Base-by-base conservation (phyloP, 352 stramenopile species). In the Globisporangium takayamanum region DNA sequence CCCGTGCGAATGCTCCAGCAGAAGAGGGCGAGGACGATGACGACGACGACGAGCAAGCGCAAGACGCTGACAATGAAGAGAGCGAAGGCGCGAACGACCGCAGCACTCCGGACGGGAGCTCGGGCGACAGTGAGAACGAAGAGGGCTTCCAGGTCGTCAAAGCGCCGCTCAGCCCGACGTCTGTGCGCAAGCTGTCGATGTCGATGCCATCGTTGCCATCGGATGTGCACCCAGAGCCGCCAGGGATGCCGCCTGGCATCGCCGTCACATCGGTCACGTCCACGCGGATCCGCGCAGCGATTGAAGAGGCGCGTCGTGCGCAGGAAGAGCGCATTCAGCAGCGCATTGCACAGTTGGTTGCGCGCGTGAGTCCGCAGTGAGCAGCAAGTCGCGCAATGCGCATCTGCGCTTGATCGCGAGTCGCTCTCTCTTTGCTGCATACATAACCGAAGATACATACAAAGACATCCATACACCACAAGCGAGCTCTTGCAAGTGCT, bases 321-420 rank as follows among this genome's bases (percentile, higher is more conserved):
- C 80, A 90, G 62, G 63, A 85, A 36, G 66, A 77, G 30, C 80
- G 80, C 22, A 72, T 89, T 18, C 60, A 87, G 53, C 64, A 70
- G 44, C 82, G 82, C 22, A 87, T 92, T 63, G 71, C 78, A 1
- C 76, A 85, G 50, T 76, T 92, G 20, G 52, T 61, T 8, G 53
- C 64, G 22, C 48, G 41, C 6, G 47, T 33, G 48, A 62, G 44
- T 49, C 6, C 44, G 44, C 44, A 26, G 14, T 18, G 6, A 20
- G 41, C 12, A 47, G 41, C 41, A 4, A 18, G 12, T 47, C 14
- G 41, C 41, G 8, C 41, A 22, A 3, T 39, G 33, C 14, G 20
- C 18, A 11, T 12, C 20, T 49, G 44, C 44, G n/a, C 16, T 48
- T 20, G 15, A 25, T 25, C 39, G 39, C 12, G 37, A 45, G 8